Percentiles rank a stretch among this genome's conserved stretches.
phyloP scores from a whole-genome alignment of 2,329 filamentous ascomycete species.

The Fusarium devonianum region DNA sequence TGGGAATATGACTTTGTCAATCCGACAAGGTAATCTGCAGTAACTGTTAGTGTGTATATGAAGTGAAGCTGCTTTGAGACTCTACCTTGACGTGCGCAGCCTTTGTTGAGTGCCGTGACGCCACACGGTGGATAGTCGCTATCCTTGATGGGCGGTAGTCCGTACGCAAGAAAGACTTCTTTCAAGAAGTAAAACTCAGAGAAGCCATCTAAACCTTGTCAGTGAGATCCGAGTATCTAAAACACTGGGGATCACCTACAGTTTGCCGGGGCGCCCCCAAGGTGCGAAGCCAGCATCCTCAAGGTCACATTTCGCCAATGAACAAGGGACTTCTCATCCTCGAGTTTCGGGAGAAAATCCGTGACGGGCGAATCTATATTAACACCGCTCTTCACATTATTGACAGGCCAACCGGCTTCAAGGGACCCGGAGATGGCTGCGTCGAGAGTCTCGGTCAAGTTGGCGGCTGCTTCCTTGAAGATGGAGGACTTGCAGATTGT shows the following conservation, averaged over 20 bases:
- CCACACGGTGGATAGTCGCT: constrained; percentile 48
- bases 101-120: constrained; percentile 45
- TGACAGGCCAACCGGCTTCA: constrained; percentile 45
- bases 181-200: constrained; percentile 49
- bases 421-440: constrained; percentile 44
- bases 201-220: constrained; percentile 40
- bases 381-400: constrained; percentile 47
- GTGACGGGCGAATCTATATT: constrained; percentile 45
- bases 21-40: constrained; percentile 44
- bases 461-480: constrained; percentile 41
- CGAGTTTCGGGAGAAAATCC: constrained; percentile 46
- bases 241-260: constrained; percentile 35
- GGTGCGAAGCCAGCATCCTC: constrained; percentile 47
- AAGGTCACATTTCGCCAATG: constrained; percentile 50
- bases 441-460: constrained; percentile 42
- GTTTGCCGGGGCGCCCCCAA: constrained; percentile 48
- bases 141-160: constrained; percentile 48
- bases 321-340: constrained; percentile 35
- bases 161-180: constrained; percentile 45
- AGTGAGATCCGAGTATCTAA: background rate
- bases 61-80: background rate
- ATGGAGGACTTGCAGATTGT: constrained; percentile 31
- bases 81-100: constrained; percentile 46
- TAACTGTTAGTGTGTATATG: background rate
- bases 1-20: constrained; percentile 44